These are phyloP conservation scores for Globisporangium rhizosaccharum DNA, from an alignment of 352 stramenopile genomes.

Conservation along the genomic window DNA sequence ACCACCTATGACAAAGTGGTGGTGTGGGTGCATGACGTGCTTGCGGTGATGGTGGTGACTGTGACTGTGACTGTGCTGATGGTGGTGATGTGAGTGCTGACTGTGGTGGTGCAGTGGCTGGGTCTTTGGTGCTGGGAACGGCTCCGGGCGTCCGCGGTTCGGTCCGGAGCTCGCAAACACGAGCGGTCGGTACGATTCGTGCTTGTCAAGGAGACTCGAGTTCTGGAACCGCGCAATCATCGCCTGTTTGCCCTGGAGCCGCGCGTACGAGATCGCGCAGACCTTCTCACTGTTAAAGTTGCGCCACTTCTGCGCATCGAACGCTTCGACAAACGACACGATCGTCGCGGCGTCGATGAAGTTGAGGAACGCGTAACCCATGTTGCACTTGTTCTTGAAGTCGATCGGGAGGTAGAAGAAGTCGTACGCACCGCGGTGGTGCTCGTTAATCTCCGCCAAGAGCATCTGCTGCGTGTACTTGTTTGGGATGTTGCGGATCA, in stretches of 20 bases:
- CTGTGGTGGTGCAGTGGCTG: conserved; percentile 16
- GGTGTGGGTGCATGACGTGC: conserved; percentile 10
- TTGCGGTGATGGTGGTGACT: conserved; percentile 10
- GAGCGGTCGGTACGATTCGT: conserved; percentile 89
- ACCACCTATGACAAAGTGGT: conserved; percentile 16
- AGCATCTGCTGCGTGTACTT: conserved; percentile 99
- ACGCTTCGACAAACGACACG: conserved; percentile 77
- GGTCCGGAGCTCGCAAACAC: conserved; percentile 83
- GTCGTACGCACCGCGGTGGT: conserved; percentile 91
- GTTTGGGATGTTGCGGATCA: conserved; percentile 99
- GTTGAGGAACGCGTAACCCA: conserved; percentile 99
- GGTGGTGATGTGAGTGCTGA: conserved; percentile 6
- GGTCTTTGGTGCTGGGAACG: conserved; percentile 57
- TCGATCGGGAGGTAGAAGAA: conserved; percentile 99
- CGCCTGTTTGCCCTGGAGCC: conserved; percentile 95
- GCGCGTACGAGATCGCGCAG: conserved; percentile 96
- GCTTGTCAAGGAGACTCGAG: conserved; percentile 92
- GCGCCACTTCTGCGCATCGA: conserved; percentile 90
- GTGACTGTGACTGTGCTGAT: conserved; percentile 3
- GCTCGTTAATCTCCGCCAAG: conserved; percentile 94
- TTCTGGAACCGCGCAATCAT: conserved; percentile 99
- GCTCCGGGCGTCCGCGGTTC: conserved; percentile 61
- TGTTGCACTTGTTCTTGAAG: conserved; percentile 99
- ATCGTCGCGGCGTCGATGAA: conserved; percentile 91
- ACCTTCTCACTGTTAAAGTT: conserved; percentile 99